Percentiles rank a stretch among this genome's conserved stretches.
These are phyloP conservation scores for Deinandra increscens DNA, from an alignment of 129 eudicot genomes.

Conservation along the genomic window DNA sequence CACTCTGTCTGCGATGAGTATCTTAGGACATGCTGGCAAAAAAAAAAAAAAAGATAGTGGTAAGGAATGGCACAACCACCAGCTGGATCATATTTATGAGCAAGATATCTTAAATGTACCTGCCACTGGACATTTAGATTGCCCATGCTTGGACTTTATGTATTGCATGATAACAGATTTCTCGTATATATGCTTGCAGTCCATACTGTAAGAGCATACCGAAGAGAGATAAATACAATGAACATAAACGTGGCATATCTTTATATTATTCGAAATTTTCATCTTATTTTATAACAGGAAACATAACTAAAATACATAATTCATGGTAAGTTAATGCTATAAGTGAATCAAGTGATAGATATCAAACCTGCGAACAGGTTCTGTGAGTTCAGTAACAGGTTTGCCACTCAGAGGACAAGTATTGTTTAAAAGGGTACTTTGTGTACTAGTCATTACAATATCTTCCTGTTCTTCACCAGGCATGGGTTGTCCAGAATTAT, in stretches of 20 bases:
- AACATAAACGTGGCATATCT: background rate
- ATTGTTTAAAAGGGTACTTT: conserved; percentile 53
- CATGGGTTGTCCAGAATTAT: conserved; percentile 89
- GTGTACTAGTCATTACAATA: conserved; percentile 86
- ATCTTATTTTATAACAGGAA: background rate
- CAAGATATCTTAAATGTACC: conserved; percentile 38
- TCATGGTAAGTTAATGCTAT: too few species aligned
- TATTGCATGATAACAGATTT: conserved; percentile 59
- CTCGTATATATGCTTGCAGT: conserved; percentile 92
- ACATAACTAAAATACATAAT: too few species aligned
- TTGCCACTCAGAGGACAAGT: conserved; percentile 83
- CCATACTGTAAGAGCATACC: conserved; percentile 47
- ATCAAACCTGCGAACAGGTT: conserved; percentile 86
- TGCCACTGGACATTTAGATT: conserved; percentile 66
- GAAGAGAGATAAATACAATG: background rate
- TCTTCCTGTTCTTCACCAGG: conserved; percentile 99
- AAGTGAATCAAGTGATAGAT: background rate
- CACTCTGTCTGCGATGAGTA: conserved; percentile 45
- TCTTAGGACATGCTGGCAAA: conserved; percentile 68
- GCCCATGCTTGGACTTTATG: conserved; percentile 43
- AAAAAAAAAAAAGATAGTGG: background rate
- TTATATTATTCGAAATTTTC: background rate
- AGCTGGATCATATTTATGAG: background rate
- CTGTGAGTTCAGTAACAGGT: conserved; percentile 63
- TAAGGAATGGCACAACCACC: background rate